phyloP scores from a whole-genome alignment of 164 flowering plant species.

The Protea cynaroides region DNA sequence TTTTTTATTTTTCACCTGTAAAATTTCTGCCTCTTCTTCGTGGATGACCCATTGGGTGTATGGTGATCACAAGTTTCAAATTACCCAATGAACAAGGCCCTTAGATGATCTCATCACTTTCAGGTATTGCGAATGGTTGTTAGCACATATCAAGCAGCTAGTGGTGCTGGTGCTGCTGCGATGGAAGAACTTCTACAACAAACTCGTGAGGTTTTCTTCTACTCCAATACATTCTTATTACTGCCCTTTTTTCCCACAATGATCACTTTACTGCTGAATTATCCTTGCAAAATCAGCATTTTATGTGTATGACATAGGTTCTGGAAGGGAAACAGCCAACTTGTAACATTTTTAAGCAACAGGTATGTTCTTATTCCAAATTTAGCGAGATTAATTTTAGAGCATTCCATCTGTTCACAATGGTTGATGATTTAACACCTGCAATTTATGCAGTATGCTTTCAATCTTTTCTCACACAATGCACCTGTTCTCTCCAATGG shows the following conservation, averaged over 20 bases:
- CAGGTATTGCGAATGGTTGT: conserved; percentile 96
- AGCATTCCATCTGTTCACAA: neutral
- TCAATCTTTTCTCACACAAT: conserved; percentile 93
- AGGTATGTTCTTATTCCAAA: conserved; percentile 39
- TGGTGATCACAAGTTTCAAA: neutral
- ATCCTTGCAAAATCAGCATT: neutral
- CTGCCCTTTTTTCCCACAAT: neutral
- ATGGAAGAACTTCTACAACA: conserved; percentile 96
- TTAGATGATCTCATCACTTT: conserved; percentile 9
- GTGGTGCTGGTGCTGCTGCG: conserved; percentile 99
- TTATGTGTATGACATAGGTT: conserved; percentile 31
- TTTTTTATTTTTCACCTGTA: neutral
- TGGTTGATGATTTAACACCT: neutral
- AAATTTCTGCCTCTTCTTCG: neutral
- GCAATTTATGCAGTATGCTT: conserved; percentile 91
- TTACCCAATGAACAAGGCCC: neutral
- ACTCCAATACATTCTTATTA: neutral
- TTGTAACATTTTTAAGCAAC: conserved; percentile 82
- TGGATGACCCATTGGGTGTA: neutral
- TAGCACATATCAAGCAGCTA: conserved; percentile 98
- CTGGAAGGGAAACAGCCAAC: conserved; percentile 87
- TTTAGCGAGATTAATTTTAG: neutral
- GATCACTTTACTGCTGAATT: neutral
- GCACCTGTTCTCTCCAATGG: conserved; percentile 86
- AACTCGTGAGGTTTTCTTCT: conserved; percentile 78